Percentiles rank a stretch among this genome's conserved stretches.
Conservation (phyloP, 371 early-diverging fungal genomes). For the Mucor piriformis region DNA sequence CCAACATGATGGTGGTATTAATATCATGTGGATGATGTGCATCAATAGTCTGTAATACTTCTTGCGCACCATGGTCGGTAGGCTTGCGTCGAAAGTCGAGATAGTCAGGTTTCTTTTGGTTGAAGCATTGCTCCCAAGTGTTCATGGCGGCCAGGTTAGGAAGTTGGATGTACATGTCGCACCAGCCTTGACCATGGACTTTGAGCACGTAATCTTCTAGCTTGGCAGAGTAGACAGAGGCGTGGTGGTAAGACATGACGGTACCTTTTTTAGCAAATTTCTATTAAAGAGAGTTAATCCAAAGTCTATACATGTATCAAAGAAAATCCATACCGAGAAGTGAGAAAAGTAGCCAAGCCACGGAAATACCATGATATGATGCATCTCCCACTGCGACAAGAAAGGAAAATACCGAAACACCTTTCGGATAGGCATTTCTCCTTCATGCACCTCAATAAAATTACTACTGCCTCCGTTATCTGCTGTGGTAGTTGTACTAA, state of each 20-base stretch:
- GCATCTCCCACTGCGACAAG: constrained; percentile 63
- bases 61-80: background rate
- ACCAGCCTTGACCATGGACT: constrained; percentile 51
- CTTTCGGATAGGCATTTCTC: constrained; percentile 55
- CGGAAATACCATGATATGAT: constrained; percentile 60
- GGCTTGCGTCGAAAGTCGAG: constrained; percentile 4
- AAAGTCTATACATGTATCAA: background rate
- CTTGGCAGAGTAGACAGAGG: constrained; percentile 45
- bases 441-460: constrained; percentile 47
- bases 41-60: constrained; percentile 7
- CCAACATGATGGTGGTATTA: constrained; percentile 1
- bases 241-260: constrained; percentile 52
- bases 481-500: constrained; percentile 7
- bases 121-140: constrained; percentile 52
- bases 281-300: constrained; percentile 12
- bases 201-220: constrained; percentile 56
- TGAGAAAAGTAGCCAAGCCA: constrained; percentile 57
- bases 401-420: constrained; percentile 59
- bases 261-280: constrained; percentile 51
- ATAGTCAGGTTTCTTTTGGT: constrained; percentile 30
- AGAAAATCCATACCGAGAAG: constrained; percentile 40
- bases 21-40: constrained; percentile 13
- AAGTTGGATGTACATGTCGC: constrained; percentile 57
- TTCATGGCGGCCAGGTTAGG: constrained; percentile 48
- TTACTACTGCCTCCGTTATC: constrained; percentile 5